Conservation (phyloP, 2,329 filamentous ascomycete genomes). For the Simplicillium aogashimaense region DNA sequence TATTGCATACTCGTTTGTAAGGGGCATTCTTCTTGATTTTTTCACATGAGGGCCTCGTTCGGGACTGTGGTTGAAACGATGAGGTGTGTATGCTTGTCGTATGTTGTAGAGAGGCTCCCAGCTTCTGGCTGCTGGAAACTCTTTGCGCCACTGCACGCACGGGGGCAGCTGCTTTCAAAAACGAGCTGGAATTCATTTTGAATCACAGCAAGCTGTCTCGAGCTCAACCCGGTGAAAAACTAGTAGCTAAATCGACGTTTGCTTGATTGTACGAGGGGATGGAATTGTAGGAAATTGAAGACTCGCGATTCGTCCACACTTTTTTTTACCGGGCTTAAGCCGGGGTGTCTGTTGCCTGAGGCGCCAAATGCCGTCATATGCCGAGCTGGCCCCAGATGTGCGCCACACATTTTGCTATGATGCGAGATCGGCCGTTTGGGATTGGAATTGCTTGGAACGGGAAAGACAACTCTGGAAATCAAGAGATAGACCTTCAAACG, state of each 20-base stretch:
- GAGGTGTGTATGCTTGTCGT: slow-evolving; percentile 23
- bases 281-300: slow-evolving; percentile 3
- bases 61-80: slow-evolving; percentile 11
- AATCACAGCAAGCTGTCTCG: slow-evolving; percentile 18
- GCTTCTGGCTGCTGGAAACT: slow-evolving; percentile 25
- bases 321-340: slow-evolving; percentile 11
- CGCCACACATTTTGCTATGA: not conserved
- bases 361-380: slow-evolving; percentile 16
- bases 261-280: slow-evolving; percentile 6
- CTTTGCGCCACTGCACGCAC: slow-evolving; percentile 34
- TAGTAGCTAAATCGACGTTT: not conserved
- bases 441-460: not conserved
- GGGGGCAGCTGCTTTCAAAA: slow-evolving; percentile 36
- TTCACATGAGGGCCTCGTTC: slow-evolving; percentile 10
- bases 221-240: slow-evolving; percentile 2
- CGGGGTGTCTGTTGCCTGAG: slow-evolving; percentile 12
- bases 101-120: slow-evolving; percentile 29
- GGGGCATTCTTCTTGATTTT: slow-evolving; percentile 8
- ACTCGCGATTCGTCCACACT: slow-evolving; percentile 5
- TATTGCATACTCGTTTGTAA: slow-evolving; percentile 10
- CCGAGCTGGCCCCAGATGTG: slow-evolving; percentile 7
- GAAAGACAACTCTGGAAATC: not conserved
- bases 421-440: not conserved
- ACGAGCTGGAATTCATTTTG: slow-evolving; percentile 37
- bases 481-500: too few species aligned